Evolutionary conservation across 140 eudicot genomes (phyloP), one percentile per base, ranked within the genome.

Genomic region (Ambrosia hybrid): DNA sequence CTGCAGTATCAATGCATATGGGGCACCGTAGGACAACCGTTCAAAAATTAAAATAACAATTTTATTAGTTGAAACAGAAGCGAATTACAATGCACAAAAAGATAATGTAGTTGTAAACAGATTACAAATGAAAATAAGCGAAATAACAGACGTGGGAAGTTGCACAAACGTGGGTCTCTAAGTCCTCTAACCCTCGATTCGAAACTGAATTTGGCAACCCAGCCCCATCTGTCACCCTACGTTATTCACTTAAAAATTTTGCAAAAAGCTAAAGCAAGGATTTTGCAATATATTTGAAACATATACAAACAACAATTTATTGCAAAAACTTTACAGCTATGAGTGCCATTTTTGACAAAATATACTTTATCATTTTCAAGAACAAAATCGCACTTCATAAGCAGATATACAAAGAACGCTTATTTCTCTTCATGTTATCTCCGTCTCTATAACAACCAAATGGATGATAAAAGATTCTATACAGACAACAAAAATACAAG

Each of bases 401-500:
- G 67, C 30, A 63, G 59, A 68, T 69, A 41, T 49, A 76, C 74
- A 62, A 76, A 76, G 64, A 66, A 64, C n/a, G n/a, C 56, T 57
- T 63, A 65, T 15, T 76, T 8, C 36, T 9, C 49, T 33, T 13
- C 34, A 26, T 55, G 60, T 13, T 45, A 76, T 67, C 74, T 57
- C 34, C 72, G 57, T 58, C 55, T 67, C 11, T 68, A 68, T 51
- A 58, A 36, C 16, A 55, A 37, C 5, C 14, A 11, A 49, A 10
- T 49, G 14, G 46, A 33, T 17, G 33, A 63, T 61, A 38, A 38
- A 45, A 21, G 2, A 71, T 15, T 36, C 78, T 63, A 67, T 17
- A 64, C 63, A 13, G 1, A 52, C 41, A 17, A 10, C 41, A 73
- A 9, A 65, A 38, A 49, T 34, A 75, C 55, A 59, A 65, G 21